A percentile compares a stretch with the other conserved stretches of the same genome.
These are phyloP conservation scores for Lachancea nothofagi DNA, from an alignment of 805 yeast genomes.

Conservation along the genomic window DNA sequence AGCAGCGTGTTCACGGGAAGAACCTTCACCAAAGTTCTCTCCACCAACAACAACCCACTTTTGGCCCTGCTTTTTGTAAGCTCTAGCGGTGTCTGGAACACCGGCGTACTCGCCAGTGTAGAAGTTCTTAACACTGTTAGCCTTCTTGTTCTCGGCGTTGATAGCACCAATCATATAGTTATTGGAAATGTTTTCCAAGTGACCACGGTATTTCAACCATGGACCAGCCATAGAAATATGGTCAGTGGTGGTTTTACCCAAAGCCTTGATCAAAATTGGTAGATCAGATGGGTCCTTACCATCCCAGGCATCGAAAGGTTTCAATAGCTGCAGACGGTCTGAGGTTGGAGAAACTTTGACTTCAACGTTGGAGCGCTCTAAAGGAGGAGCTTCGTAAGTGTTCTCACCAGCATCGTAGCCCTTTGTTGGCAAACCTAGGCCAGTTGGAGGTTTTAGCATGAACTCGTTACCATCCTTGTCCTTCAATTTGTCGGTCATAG, in stretches of 20 bases:
- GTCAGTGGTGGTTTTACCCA: constrained; percentile 98
- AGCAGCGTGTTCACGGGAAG: constrained; percentile 99
- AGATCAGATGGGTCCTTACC: constrained; percentile 85
- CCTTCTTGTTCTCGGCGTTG: constrained; percentile 93
- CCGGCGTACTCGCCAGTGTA: constrained; percentile 89
- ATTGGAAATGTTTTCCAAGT: constrained; percentile 95
- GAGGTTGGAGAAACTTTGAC: constrained; percentile 84
- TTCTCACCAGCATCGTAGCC: constrained; percentile 93
- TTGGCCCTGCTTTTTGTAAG: constrained; percentile 88
- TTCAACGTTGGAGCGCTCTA: constrained; percentile 65
- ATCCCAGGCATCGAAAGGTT: constrained; percentile 94
- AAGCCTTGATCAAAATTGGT: constrained; percentile 93
- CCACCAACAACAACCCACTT: constrained; percentile 98
- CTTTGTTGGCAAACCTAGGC: constrained; percentile 80
- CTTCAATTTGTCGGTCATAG: constrained; percentile 81
- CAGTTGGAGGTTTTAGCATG: constrained; percentile 79
- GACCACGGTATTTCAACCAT: constrained; percentile 99
- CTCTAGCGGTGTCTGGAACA: constrained; percentile 95
- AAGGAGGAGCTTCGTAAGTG: constrained; percentile 97
- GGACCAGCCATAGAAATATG: constrained; percentile 99
- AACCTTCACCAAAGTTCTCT: constrained; percentile 99
- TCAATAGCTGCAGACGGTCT: constrained; percentile 91
- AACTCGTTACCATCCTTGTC: constrained; percentile 88
- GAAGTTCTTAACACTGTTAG: constrained; percentile 83
- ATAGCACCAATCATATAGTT: constrained; percentile 99